Evolutionary conservation across 1,284 basidiomycete genomes (phyloP).

Genomic region (Leucoagaricus sp.): DNA sequence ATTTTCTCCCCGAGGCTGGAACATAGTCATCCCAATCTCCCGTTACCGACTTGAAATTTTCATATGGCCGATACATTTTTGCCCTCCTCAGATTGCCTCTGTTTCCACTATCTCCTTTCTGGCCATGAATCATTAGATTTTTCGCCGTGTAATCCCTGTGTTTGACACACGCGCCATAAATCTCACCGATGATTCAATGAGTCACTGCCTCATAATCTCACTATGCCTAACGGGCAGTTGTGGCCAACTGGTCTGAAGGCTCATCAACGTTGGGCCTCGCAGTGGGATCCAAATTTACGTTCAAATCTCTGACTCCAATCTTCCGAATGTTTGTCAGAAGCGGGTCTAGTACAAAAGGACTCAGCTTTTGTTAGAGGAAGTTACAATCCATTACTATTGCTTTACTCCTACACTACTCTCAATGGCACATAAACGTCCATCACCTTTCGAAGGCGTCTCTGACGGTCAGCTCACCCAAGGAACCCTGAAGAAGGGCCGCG

Average conservation of each 20-base stretch:
- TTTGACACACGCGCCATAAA: neutral
- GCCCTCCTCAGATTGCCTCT: neutral
- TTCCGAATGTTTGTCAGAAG: neutral
- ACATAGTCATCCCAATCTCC: no score
- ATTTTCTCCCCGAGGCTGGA: no score
- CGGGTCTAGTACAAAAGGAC: neutral
- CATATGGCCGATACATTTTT: neutral
- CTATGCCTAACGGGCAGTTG: neutral
- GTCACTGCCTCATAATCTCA: neutral
- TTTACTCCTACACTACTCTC: neutral
- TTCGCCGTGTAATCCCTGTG: neutral
- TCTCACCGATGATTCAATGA: neutral
- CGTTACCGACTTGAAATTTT: no score
- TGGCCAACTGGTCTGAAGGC: neutral
- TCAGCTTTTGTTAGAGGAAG: neutral
- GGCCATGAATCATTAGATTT: neutral
- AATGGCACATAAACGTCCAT: neutral
- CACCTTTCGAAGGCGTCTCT: neutral
- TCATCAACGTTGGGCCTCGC: no score
- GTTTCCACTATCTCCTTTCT: neutral
- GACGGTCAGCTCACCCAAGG: neutral
- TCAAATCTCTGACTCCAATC: neutral
- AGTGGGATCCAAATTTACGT: no score
- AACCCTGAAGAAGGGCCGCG: constrained; percentile 25
- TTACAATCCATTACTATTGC: neutral